These are phyloP conservation scores for Berberis thunbergii DNA, from an alignment of 164 flowering plant genomes.

Conservation along the genomic window DNA sequence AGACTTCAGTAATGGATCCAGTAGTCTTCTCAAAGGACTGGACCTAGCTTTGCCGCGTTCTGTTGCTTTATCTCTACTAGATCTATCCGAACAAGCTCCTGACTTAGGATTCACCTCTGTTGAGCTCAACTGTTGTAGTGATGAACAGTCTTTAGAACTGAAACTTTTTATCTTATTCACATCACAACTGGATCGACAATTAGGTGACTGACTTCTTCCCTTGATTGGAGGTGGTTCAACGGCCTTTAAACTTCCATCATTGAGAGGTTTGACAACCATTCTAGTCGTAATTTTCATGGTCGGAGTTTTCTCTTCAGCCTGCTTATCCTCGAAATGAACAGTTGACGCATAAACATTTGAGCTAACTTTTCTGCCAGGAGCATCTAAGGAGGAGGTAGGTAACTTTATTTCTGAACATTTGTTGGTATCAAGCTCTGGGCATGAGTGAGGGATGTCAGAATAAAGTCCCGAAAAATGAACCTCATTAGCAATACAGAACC, in stretches of 20 bases:
- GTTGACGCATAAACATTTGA: conserved; percentile 14
- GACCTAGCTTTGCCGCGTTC: conserved; percentile 38
- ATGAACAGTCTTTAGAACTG: conserved; percentile 55
- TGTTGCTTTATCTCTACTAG: conserved; percentile 19
- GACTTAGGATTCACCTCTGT: conserved; percentile 30
- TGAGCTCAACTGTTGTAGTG: conserved; percentile 36
- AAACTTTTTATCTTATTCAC: conserved; percentile 48
- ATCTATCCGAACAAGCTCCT: conserved; percentile 22
- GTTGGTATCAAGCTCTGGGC: conserved; percentile 38
- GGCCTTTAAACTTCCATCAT: conserved; percentile 14
- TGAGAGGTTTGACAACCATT: conserved; percentile 8
- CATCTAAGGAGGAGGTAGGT: background rate
- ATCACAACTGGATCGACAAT: conserved; percentile 34
- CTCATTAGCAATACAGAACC: conserved; percentile 16
- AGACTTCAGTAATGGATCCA: conserved; percentile 59
- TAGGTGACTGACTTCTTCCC: conserved; percentile 32
- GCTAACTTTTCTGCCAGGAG: conserved; percentile 10
- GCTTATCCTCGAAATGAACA: conserved; percentile 3
- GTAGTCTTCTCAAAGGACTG: conserved; percentile 73
- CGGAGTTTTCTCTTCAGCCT: conserved; percentile 7
- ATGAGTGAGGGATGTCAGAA: conserved; percentile 42
- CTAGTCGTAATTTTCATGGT: conserved; percentile 6
- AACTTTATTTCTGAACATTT: conserved; percentile 10
- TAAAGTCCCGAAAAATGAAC: conserved; percentile 13
- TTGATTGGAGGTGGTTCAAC: conserved; percentile 11